Evolutionary conservation across 768 basidiomycete genomes (phyloP), one percentile per base, ranked within the genome.

Genomic region (Lanmaoa rubissima): DNA sequence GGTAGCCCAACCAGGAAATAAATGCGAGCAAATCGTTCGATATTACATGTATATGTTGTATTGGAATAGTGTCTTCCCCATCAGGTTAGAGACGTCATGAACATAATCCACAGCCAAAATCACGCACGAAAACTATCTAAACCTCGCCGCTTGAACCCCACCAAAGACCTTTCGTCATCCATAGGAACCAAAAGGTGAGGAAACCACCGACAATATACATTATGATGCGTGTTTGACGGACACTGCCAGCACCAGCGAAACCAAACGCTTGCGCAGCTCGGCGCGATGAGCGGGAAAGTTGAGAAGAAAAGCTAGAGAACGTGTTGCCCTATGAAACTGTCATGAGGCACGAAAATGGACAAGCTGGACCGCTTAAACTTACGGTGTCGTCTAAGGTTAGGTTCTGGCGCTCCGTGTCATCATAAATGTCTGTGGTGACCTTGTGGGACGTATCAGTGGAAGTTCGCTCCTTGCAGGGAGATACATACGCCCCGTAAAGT

Each of bases 341-440:
- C 45, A 47, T 32, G 17, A 54, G 3, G 49, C 24, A 46, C 7
- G 11, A 40, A 12, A 3, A 46, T 16, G 35, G 47, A 39, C 8
- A 50, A 16, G 19, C 14, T 53, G n/a, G 8, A 32, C 8, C 39
- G n/a, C 28, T 40, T 13, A 19, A 26, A 69, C 86, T 59, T 57
- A 91, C 91, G 3, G 90, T 85, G 39, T 87, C 83, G 63, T 94
- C 90, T 26, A 94, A 75, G 52, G 87, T 82, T 3, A 81, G 66
- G 65, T 94, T 93, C 74, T 94, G 92, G 11, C 86, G 76, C 72
- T 94, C 92, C 1, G 87, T 87, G 65, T 94, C 92, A 58, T 84
- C 82, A 68, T 94, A 79, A 39, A 94, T 92, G 74, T 94, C 92
- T 3, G 84, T 88, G 13, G 92, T 94, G n/a, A 94, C 80, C 91